Evolutionary conservation across 768 basidiomycete species (phyloP), one percentile per base, ranked within the genome.

Genomic region (Heimioporus sp.): DNA sequence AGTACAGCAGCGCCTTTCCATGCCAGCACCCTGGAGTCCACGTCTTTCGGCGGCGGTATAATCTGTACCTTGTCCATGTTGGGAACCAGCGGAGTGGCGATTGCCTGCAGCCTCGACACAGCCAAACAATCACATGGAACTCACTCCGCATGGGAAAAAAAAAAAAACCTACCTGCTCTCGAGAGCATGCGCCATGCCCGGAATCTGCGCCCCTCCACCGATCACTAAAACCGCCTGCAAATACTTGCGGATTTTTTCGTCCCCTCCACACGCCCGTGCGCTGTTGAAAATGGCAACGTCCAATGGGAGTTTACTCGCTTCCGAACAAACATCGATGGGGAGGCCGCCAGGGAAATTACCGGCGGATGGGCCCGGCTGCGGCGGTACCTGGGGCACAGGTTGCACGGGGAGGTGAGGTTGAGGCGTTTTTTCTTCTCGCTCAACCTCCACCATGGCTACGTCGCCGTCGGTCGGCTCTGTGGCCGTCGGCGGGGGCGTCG

Each of bases 1-100:
- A 98, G 81, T 12, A 95, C 92, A 9, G 87, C 82, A 7, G 87
- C 92, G 10, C 97, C 97, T 68, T 98, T 98, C 97, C 97, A 99
- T 15, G 85, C 85, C 31, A 98, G 79, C 35, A 92, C 85, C 21
- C 84, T 80, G 6, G 92, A 92, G 69, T 98, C 94, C 40, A 98
- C 82, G 54, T 93, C 92, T 66, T 94, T 89, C 1, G 95, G 94
- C 2, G 93, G 88, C n/a, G 93, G 91, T 42, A 98, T 89, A 52
- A 97, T 90, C 57, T 87, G 84, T 8, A 96, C 88, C 60, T 88
- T 90, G 64, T 90, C 87, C 83, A 94, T 91, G 63, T 85, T 86
- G 15, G 81, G 79, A 15, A 91, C 86, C 38, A 95, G 69, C 6
- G 90, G 88, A 10, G 87, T 90, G 10, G 89, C 88, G 49, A 92